Conservation (phyloP, 192 early-diverging fungal species). For the Coemansia sp. region DNA sequence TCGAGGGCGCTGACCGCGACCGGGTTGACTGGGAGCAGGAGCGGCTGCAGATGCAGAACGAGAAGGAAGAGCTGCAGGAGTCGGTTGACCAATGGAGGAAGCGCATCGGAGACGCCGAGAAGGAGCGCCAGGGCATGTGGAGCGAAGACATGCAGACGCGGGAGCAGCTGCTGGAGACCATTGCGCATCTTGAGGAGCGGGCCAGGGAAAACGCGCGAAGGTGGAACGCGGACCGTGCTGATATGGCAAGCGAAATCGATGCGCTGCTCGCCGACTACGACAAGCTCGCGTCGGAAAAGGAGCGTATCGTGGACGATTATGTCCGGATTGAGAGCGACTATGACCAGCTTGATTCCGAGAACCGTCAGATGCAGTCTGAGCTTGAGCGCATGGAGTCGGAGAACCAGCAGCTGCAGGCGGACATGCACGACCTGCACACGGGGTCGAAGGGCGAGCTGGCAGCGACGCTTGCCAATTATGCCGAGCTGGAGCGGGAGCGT, state of each 20-base stretch:
- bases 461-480: neutral
- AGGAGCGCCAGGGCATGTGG: slow-evolving; percentile 42
- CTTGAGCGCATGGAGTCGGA: slow-evolving; percentile 3
- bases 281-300: slow-evolving; percentile 19
- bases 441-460: neutral
- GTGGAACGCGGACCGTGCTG: slow-evolving; percentile 2
- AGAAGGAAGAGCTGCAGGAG: slow-evolving; percentile 24
- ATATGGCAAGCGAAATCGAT: slow-evolving; percentile 12
- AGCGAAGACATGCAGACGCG: slow-evolving; percentile 35
- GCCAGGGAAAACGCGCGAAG: neutral
- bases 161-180: slow-evolving; percentile 28
- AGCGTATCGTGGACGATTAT: slow-evolving; percentile 14
- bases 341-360: neutral
- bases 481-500: neutral
- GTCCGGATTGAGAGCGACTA: slow-evolving; percentile 19
- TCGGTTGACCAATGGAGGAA: slow-evolving; percentile 34
- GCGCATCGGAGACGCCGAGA: slow-evolving; percentile 40
- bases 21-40: slow-evolving; percentile 41
- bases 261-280: slow-evolving; percentile 7
- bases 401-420: neutral
- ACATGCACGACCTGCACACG: slow-evolving; percentile 2
- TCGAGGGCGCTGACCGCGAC: slow-evolving; percentile 18
- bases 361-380: neutral
- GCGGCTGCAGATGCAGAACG: slow-evolving; percentile 32
- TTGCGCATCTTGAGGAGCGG: slow-evolving; percentile 30